Base-by-base conservation (phyloP, 179 eudicot species). In the Nepenthes alata region DNA sequence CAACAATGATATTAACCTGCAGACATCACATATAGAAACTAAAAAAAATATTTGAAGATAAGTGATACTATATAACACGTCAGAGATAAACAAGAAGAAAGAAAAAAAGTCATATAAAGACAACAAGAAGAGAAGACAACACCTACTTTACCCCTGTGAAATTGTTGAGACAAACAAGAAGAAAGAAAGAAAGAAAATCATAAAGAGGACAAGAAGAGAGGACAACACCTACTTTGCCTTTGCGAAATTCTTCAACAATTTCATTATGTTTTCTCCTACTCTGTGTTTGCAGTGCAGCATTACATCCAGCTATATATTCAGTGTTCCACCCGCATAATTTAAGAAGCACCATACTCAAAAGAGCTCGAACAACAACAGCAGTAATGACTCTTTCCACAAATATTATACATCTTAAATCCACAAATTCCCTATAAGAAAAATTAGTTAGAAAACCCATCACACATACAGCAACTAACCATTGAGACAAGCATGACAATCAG, bases 381-480 rank as follows among this genome's bases (percentile, higher is more conserved):
- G 96, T 85, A 47, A 90, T 67, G 35, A 87, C 85, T 75, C 97
- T 77, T 63, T 90, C 84, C 36, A 94, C 99, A 61, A 94, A 94
- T 16, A 94, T 67, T 60, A 94, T 94, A 57, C 99, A 87, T 75
- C 97, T 78, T 75, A 94, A 55, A 67, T 87, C 91, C 61, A 74
- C 72, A 6, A 72, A 3, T 49, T 75, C 62, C 74, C 97, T 90
- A 77, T 41, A 59, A 53, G 25, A 35, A 35, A 60, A 51, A 25
- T 14, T 5, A 65, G 7, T 35, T 11, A 36, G 54, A 55, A 53
- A 13, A 4, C 45, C 8, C 45, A 41, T 41, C 45, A 41, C 0
- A 41, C 45, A 41, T 41, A 41, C 8, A 41, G 45, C 8, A 41
- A 41, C 8, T 41, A 7, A 41, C 45, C 45, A 41, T 7, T 4